phyloP scores from a whole-genome alignment of 768 basidiomycete genomes.

The Auriscalpium microsporum region DNA sequence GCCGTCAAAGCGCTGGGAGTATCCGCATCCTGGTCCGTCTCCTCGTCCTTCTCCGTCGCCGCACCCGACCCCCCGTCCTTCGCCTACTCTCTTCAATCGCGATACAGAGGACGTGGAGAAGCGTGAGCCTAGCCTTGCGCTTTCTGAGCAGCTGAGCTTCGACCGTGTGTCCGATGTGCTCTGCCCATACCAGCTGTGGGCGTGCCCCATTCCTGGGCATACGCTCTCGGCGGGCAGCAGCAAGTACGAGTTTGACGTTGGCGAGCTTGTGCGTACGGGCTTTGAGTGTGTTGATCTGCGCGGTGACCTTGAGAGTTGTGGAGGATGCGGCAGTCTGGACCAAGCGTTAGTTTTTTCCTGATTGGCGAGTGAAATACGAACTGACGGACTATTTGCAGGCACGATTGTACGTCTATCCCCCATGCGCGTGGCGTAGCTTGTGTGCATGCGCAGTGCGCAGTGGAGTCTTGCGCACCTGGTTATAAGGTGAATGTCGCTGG shows the following conservation, averaged over 20 bases:
- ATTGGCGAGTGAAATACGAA: too few species aligned
- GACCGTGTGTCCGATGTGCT: neutral
- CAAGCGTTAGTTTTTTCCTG: conserved; percentile 12
- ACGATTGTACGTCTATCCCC: conserved; percentile 22
- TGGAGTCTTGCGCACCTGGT: conserved; percentile 21
- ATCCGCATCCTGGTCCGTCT: neutral
- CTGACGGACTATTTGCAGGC: conserved; percentile 4
- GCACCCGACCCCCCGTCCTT: neutral
- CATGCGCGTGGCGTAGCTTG: conserved; percentile 21
- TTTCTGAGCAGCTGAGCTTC: neutral
- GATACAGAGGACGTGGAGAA: neutral
- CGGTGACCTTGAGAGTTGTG: conserved; percentile 23
- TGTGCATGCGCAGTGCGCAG: conserved; percentile 18
- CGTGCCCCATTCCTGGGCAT: conserved; percentile 4
- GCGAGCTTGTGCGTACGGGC: conserved; percentile 9
- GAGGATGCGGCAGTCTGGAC: conserved; percentile 23
- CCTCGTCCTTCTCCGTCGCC: neutral
- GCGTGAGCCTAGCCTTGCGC: neutral
- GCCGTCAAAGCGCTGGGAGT: neutral
- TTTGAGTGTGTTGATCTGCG: conserved; percentile 24
- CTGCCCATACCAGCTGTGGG: conserved; percentile 2
- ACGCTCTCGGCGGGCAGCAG: neutral
- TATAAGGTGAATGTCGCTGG: conserved; percentile 14
- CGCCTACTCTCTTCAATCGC: neutral
- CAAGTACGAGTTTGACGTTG: neutral